Base-by-base conservation (phyloP, 176 grass and related monocot genomes). In the Poa annua region DNA sequence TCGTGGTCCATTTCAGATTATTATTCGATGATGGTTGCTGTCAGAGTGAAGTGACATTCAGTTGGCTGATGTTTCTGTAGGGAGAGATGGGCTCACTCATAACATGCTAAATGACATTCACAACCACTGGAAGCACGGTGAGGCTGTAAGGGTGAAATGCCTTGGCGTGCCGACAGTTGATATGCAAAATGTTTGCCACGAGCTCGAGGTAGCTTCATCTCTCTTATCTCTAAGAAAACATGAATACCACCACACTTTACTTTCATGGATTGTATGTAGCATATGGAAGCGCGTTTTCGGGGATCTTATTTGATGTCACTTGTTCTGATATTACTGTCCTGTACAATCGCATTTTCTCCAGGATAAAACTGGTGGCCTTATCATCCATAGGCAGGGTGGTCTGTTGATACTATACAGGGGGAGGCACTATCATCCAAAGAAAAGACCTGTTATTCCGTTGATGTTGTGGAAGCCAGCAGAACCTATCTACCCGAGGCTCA, bases 21-120 rank as follows among this genome's bases (percentile, higher is more conserved):
- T 32, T 4, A 29, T 41, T 11, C 2, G 4, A 0, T 67, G 7
- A 47, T 66, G 7, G 34, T 49, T n/a, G 0, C 21, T 39, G 0
- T 61, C 29, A 50, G 48, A 4, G 48, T 50, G 48, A 50, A 50
- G 5, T 50, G 48, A 50, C 48, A 69, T 16, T 49, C 7, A 29
- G 56, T 39, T 66, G 7, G 56, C 24, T 84, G 13, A 60, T 83
- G 63, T 50, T 71, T 78, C 20, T 66, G 5, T 62, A 98, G 96
- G 95, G 50, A 93, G 88, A 91, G 96, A 92, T 89, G 95, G 95
- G n/a, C 86, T 98, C 66, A 98, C 95, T 61, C 95, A 98, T 49
- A 98, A 98, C 84, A 98, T 95, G 96, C 88, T 98, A n/a, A 92
- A 91, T 83, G 96, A 98, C 68, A 90, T 93, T 57, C 92, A 98